phyloP scores from a whole-genome alignment of 2,329 filamentous ascomycete species.

The Cladorrhinum sp. region DNA sequence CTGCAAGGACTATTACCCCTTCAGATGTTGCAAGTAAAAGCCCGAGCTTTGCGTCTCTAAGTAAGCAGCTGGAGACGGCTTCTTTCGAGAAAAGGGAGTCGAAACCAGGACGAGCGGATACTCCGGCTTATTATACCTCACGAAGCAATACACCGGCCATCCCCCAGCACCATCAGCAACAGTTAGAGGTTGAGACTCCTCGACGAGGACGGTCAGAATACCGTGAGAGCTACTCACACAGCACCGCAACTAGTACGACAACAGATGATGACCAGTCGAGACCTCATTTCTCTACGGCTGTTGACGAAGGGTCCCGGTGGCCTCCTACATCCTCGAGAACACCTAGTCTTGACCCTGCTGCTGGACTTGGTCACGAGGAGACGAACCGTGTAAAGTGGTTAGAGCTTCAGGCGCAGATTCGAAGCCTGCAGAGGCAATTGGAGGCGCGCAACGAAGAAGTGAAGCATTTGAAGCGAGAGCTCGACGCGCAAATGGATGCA shows the following conservation, averaged over 20 bases:
- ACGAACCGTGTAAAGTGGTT: slow-evolving; percentile 18
- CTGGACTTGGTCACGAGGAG: slow-evolving; percentile 16
- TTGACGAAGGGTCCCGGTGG: background rate
- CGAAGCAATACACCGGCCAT: background rate
- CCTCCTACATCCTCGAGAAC: background rate
- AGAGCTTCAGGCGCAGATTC: slow-evolving; percentile 46
- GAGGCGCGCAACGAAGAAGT: slow-evolving; percentile 46
- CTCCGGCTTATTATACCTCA: background rate
- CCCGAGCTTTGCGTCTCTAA: background rate
- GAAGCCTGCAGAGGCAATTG: slow-evolving; percentile 47
- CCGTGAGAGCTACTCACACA: background rate
- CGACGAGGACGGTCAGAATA: background rate
- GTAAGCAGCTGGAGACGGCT: background rate
- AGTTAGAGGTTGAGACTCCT: background rate
- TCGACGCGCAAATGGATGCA: slow-evolving; percentile 30
- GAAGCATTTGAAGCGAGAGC: slow-evolving; percentile 42
- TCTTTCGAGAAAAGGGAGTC: background rate
- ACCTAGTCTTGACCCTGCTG: slow-evolving; percentile 10
- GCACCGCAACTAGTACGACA: background rate
- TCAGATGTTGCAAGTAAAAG: background rate
- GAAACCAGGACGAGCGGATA: background rate
- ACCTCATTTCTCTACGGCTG: background rate
- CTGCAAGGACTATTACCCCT: background rate
- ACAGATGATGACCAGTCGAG: background rate
- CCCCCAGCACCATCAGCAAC: background rate